Evolutionary conservation across 805 yeast genomes (phyloP), one percentile per base, ranked within the genome.

Genomic region (Yarrowia sp.): DNA sequence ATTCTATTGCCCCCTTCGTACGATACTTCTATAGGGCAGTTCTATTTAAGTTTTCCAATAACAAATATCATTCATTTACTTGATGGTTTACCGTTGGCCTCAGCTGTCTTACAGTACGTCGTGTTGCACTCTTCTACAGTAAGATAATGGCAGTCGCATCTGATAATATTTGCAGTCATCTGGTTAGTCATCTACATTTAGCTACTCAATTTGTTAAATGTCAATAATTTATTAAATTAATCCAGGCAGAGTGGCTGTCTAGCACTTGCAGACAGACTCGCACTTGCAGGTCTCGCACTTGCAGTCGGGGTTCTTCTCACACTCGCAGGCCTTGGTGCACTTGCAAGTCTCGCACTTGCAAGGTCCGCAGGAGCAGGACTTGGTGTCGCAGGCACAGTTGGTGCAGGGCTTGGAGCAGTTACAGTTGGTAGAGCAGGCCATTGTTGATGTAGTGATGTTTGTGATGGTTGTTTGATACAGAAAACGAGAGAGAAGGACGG

Each of bases 391-490:
- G 51, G 39, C 51, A 18, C 64, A 58, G 51, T 58, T 58, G 51
- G 51, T 58, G 64, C 64, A 58, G 42, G 64, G 64, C 48, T 39
- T 55, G 65, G 61, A 28, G 66, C 65, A 60, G 48, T 63, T 39
- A 45, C 66, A 63, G 55, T 47, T 48, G 65, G 66, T 60, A 42
- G 65, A 65, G 66, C 65, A 60, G 65, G 64, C 50, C 65, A 63
- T n/a, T 14, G 8, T 43, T 22, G 36, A 28, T 6, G 58, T 51
- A 35, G 8, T 36, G 43, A 9, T 50, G 11, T 18, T 36, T 17
- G 17, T 18, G 18, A 18, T 36, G 43, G 47, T 18, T n/a, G 47
- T 42, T 42, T 22, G 28, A 5, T 22, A 5, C 28, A 3, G 28
- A 22, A 22, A 22, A 22, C 28, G 28, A 22, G 28, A 22, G 28